These are phyloP conservation scores for Alternaria sp. DNA, from an alignment of 2,329 filamentous ascomycete species.

Conservation along the genomic window DNA sequence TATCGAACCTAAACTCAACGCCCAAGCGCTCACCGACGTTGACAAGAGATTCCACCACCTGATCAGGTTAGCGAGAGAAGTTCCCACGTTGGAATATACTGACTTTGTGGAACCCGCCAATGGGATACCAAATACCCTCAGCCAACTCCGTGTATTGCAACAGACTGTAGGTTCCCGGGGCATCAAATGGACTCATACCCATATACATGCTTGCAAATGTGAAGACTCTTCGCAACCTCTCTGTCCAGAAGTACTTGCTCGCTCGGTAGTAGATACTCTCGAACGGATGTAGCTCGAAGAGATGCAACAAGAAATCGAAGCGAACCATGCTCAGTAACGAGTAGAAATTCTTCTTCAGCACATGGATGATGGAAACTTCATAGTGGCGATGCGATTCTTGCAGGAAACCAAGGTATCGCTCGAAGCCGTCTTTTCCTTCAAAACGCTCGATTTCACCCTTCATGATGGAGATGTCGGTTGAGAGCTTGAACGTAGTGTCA, in stretches of 20 bases:
- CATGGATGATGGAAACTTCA: conserved; percentile 71
- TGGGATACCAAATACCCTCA: conserved; percentile 80
- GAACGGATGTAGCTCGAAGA: conserved; percentile 73
- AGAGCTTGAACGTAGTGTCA: conserved; percentile 69
- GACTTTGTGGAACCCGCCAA: conserved; percentile 74
- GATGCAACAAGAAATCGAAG: conserved; percentile 65
- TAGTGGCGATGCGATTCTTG: conserved; percentile 75
- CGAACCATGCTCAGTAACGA: conserved; percentile 65
- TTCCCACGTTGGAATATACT: neutral
- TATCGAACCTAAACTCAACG: conserved; percentile 69
- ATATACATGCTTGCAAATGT: conserved; percentile 86
- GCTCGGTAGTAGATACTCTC: conserved; percentile 74
- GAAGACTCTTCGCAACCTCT: conserved; percentile 74
- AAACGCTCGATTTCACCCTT: conserved; percentile 75
- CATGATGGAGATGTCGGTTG: conserved; percentile 75
- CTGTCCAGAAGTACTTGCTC: conserved; percentile 73
- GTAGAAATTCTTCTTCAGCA: conserved; percentile 74
- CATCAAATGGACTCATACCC: conserved; percentile 81
- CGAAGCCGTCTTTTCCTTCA: conserved; percentile 76
- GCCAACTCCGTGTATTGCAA: conserved; percentile 79
- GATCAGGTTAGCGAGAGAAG: conserved; percentile 12
- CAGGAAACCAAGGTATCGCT: conserved; percentile 73
- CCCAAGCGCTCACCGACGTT: conserved; percentile 69
- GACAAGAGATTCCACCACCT: conserved; percentile 68
- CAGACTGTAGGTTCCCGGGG: conserved; percentile 76